These are phyloP conservation scores for Aspergillus egyptiacus DNA, from an alignment of 495 filamentous ascomycete species.

Conservation along the genomic window DNA sequence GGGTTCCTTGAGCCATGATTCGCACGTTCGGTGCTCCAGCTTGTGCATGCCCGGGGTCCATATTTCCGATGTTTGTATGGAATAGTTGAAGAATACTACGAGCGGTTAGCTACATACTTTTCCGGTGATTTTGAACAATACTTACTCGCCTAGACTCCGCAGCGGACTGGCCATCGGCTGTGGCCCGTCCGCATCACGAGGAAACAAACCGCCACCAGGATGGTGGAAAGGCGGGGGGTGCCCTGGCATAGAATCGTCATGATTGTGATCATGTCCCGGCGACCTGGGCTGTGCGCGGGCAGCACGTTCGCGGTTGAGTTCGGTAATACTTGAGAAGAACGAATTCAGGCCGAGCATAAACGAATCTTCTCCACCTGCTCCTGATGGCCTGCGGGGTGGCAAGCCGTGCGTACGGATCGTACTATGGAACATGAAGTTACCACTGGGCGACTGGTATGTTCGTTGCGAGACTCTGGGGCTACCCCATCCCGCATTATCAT, in stretches of 20 bases:
- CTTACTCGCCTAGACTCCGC: slow-evolving; percentile 34
- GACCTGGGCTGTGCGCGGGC: not conserved
- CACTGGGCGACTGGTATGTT: slow-evolving; percentile 45
- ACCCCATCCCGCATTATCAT: not conserved
- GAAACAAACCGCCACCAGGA: slow-evolving; percentile 23
- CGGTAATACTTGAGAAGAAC: slow-evolving; percentile 28
- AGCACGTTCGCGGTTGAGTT: slow-evolving; percentile 18
- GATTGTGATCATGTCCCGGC: not conserved
- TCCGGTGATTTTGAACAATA: not conserved
- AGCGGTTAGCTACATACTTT: not conserved
- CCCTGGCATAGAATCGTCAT: slow-evolving; percentile 1
- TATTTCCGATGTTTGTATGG: slow-evolving; percentile 18
- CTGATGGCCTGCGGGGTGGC: slow-evolving; percentile 15
- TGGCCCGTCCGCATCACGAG: slow-evolving; percentile 31
- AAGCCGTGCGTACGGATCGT: slow-evolving; percentile 28
- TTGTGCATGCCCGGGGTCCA: slow-evolving; percentile 11
- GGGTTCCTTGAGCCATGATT: slow-evolving; percentile 23
- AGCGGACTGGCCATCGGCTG: slow-evolving; percentile 25
- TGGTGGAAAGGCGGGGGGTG: slow-evolving; percentile 4
- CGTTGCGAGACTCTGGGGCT: slow-evolving; percentile 26
- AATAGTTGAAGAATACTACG: slow-evolving; percentile 31
- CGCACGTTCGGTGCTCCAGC: slow-evolving; percentile 18
- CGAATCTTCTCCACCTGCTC: slow-evolving; percentile 14
- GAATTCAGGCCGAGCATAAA: slow-evolving; percentile 27
- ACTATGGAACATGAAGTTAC: slow-evolving; percentile 35